Percentiles rank a stretch among this genome's conserved stretches.
Evolutionary conservation across 202 grass and related monocot genomes (phyloP).

Genomic region (Sporobolus alterniflorus): DNA sequence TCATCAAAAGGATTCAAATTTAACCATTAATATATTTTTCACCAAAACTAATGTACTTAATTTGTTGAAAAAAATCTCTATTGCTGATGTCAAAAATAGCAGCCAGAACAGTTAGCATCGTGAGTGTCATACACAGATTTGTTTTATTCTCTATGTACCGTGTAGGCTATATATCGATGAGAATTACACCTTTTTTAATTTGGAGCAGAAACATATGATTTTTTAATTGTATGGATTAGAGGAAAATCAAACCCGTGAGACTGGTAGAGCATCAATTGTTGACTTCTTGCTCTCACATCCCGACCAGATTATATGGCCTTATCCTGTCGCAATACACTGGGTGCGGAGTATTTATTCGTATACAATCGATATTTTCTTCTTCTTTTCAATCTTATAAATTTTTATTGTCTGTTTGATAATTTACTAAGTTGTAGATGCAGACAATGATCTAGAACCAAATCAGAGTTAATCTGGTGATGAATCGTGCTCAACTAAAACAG

Average conservation of each 20-base stretch:
- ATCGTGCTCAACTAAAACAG: too few relatives aligned
- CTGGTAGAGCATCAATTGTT: conserved; percentile 71
- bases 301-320: too few relatives aligned
- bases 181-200: neutral
- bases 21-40: neutral
- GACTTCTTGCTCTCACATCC: conserved; percentile 99
- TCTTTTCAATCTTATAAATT: too few relatives aligned
- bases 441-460: too few relatives aligned
- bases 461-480: too few relatives aligned
- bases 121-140: conserved; percentile 7
- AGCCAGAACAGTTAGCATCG: conserved; percentile 7
- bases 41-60: neutral
- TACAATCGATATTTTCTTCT: too few relatives aligned
- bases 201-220: neutral
- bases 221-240: conserved; percentile 25
- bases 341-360: too few relatives aligned
- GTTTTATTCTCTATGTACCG: conserved; percentile 16
- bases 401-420: too few relatives aligned
- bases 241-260: conserved; percentile 83
- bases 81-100: conserved; percentile 16
- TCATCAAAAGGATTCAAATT: neutral
- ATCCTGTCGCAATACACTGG: too few relatives aligned
- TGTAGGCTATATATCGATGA: conserved; percentile 9
- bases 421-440: too few relatives aligned
- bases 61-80: conserved; percentile 10